Evolutionary conservation across 1,139 yeast genomes (phyloP).

Genomic region (Taphrina confusa): DNA sequence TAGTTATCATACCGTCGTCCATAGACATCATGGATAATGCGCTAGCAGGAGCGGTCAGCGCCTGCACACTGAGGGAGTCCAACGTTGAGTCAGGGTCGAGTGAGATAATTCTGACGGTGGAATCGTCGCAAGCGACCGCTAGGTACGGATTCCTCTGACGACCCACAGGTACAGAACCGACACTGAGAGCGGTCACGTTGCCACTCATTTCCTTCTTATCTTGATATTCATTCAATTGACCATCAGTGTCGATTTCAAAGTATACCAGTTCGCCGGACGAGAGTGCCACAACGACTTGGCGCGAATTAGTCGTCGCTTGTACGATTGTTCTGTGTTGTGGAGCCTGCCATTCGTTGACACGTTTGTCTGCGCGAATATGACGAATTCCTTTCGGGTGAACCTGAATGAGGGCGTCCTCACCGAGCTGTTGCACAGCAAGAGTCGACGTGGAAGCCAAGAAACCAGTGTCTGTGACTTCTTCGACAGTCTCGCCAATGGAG

Average conservation of each 20-base stretch:
- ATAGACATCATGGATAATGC: constrained; percentile 54
- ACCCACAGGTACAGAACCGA: constrained; percentile 59
- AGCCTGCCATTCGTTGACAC: constrained; percentile 71
- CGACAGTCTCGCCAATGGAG: constrained; percentile 75
- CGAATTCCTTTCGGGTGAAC: constrained; percentile 72
- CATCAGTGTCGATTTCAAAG: constrained; percentile 72
- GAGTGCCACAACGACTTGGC: constrained; percentile 69
- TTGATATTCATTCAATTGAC: constrained; percentile 69
- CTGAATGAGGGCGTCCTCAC: constrained; percentile 65
- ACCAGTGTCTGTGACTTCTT: constrained; percentile 70
- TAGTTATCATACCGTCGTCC: constrained; percentile 43
- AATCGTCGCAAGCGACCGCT: constrained; percentile 71
- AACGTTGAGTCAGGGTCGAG: constrained; percentile 64
- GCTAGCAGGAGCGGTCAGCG: constrained; percentile 60
- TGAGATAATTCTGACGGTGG: constrained; percentile 69
- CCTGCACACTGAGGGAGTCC: constrained; percentile 66
- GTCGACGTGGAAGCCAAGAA: constrained; percentile 62
- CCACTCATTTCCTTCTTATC: constrained; percentile 60
- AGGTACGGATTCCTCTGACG: constrained; percentile 58
- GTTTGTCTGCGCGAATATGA: constrained; percentile 54
- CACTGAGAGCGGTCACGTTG: constrained; percentile 56
- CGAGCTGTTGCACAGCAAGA: constrained; percentile 69
- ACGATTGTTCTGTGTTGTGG: constrained; percentile 73
- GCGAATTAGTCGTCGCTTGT: constrained; percentile 61
- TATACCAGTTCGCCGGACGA: constrained; percentile 76